These are phyloP conservation scores for Geotrichum reessii DNA, from an alignment of 1,139 yeast genomes.

Conservation along the genomic window DNA sequence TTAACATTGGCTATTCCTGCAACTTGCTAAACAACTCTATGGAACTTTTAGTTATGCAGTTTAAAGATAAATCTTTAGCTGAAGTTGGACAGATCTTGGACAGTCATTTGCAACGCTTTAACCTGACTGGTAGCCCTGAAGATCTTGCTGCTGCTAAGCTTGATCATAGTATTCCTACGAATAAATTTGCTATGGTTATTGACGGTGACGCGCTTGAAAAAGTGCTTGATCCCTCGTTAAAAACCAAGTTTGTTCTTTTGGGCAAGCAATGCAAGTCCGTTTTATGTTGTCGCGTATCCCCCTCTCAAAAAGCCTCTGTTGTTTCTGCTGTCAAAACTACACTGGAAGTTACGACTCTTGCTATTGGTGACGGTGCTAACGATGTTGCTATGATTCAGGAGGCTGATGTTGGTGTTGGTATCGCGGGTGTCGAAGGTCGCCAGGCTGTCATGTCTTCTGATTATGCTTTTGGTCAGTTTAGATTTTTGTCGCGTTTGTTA, in stretches of 20 bases:
- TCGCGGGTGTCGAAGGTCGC: conserved; percentile 96
- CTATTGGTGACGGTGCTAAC: conserved; percentile 97
- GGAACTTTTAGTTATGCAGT: conserved; percentile 68
- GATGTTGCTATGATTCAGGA: conserved; percentile 99
- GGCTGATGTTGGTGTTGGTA: conserved; percentile 97
- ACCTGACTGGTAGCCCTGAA: conserved; percentile 52
- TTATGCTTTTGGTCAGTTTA: conserved; percentile 92
- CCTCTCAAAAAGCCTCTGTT: conserved; percentile 94
- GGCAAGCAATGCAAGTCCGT: conserved; percentile 95
- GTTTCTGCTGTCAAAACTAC: conserved; percentile 81
- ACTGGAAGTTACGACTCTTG: conserved; percentile 79
- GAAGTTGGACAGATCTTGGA: conserved; percentile 50
- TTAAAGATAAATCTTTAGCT: conserved; percentile 33
- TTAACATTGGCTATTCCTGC: conserved; percentile 93
- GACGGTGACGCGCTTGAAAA: conserved; percentile 83
- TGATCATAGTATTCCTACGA: conserved; percentile 73
- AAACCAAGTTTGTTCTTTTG: conserved; percentile 66
- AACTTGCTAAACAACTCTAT: conserved; percentile 76
- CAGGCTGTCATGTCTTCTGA: conserved; percentile 99
- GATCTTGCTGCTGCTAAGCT: conserved; percentile 57
- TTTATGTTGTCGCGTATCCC: conserved; percentile 94
- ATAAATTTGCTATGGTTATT: conserved; percentile 72
- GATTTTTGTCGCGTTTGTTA: conserved; percentile 69
- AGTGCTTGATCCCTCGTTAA: conserved; percentile 52
- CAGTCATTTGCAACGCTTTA: conserved; percentile 51